Conservation (phyloP, 2,329 filamentous ascomycete genomes). For the Cercospora janseana region DNA sequence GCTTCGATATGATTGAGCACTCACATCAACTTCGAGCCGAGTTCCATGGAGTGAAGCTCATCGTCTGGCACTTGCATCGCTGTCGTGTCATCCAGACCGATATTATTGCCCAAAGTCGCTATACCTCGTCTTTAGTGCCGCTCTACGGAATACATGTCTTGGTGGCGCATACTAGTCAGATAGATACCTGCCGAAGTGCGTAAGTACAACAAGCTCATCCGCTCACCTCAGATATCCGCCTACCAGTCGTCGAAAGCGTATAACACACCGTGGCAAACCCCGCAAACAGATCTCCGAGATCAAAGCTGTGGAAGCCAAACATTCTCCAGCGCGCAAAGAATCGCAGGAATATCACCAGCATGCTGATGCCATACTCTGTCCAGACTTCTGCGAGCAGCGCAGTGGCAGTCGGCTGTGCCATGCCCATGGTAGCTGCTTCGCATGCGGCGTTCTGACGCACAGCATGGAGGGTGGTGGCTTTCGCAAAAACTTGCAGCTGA, state of each 20-base stretch:
- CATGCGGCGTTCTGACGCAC: too few relatives aligned
- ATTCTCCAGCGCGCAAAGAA: constrained; percentile 20
- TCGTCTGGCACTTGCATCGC: constrained; percentile 32
- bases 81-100: constrained; percentile 32
- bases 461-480: too few relatives aligned
- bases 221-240: background rate
- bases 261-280: constrained; percentile 17
- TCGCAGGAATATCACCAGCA: constrained; percentile 14
- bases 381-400: constrained; percentile 20
- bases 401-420: background rate
- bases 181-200: constrained; percentile 25
- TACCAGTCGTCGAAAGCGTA: constrained; percentile 1
- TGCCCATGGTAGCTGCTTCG: too few relatives aligned
- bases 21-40: constrained; percentile 35
- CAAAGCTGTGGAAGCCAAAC: constrained; percentile 21
- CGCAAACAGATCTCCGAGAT: constrained; percentile 22
- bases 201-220: constrained; percentile 15
- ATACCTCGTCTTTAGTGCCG: background rate
- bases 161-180: constrained; percentile 11
- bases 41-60: constrained; percentile 26
- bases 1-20: background rate
- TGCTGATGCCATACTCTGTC: constrained; percentile 20
- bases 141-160: background rate
- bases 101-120: constrained; percentile 35
- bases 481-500: background rate